Percentiles rank a stretch among this genome's conserved stretches.
phyloP scores from a whole-genome alignment of 2,329 filamentous ascomycete genomes.

The Daldinia sp. region DNA sequence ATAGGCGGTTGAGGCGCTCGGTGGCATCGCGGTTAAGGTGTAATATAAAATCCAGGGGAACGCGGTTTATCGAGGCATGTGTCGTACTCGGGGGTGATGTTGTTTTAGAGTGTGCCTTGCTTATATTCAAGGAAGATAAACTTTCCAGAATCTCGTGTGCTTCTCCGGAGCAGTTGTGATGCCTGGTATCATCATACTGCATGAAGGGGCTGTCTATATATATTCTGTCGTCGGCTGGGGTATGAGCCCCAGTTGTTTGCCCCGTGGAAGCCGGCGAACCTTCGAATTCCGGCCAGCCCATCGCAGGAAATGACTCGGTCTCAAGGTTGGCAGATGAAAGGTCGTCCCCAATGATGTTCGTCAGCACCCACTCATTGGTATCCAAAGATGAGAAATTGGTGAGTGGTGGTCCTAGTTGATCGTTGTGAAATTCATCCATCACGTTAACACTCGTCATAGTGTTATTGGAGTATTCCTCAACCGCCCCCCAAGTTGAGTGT shows the following conservation, averaged over 20 bases:
- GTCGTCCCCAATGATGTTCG: slow-evolving; percentile 4
- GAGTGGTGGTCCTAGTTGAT: slow-evolving; percentile 5
- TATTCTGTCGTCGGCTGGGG: slow-evolving; percentile 3
- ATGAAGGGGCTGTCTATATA: slow-evolving; percentile 8
- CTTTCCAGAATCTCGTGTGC: slow-evolving; percentile 27
- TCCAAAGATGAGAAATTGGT: slow-evolving; percentile 15
- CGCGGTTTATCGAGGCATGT: background rate
- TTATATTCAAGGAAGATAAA: slow-evolving; percentile 10
- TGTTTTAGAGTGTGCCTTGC: background rate
- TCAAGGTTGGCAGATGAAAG: slow-evolving; percentile 10
- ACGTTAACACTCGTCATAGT: slow-evolving; percentile 1
- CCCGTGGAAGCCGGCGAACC: slow-evolving; percentile 5
- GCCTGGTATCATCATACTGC: background rate
- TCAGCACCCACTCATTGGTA: slow-evolving; percentile 11
- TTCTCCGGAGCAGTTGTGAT: slow-evolving; percentile 22
- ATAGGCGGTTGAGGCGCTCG: slow-evolving; percentile 36
- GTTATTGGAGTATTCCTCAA: slow-evolving; percentile 11
- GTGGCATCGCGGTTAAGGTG: slow-evolving; percentile 40
- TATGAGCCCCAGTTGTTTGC: slow-evolving; percentile 3
- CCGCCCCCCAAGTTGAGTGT: slow-evolving; percentile 4
- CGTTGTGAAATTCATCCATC: slow-evolving; percentile 12
- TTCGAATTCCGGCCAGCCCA: slow-evolving; percentile 17
- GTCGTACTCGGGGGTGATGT: background rate
- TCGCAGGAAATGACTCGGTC: slow-evolving; percentile 3
- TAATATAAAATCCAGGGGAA: slow-evolving; percentile 39